phyloP scores from a whole-genome alignment of 2,329 filamentous ascomycete genomes.

The Eutypa lata region DNA sequence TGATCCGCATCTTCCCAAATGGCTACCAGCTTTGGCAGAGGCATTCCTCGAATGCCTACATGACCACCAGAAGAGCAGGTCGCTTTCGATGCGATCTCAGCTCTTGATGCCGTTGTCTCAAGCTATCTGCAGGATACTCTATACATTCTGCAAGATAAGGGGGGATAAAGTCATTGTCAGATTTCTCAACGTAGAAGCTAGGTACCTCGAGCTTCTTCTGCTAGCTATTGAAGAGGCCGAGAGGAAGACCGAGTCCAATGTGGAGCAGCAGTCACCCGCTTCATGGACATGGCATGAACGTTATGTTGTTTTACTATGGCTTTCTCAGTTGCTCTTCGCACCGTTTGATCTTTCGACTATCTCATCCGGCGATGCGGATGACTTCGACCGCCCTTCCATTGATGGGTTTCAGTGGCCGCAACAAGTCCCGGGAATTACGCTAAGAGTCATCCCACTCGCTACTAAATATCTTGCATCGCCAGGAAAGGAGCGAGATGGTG shows the following conservation, averaged over 20 bases:
- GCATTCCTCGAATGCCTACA: conserved; percentile 70
- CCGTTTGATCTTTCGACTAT: conserved; percentile 90
- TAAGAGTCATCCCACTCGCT: conserved; percentile 68
- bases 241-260: conserved; percentile 14
- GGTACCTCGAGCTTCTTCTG: conserved; percentile 77
- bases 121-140: conserved; percentile 77
- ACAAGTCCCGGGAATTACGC: conserved; percentile 65
- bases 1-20: conserved; percentile 74
- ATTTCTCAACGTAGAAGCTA: conserved; percentile 87
- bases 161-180: conserved; percentile 89
- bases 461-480: conserved; percentile 69
- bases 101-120: conserved; percentile 56
- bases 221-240: conserved; percentile 66
- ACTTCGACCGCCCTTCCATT: conserved; percentile 40
- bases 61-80: conserved; percentile 39
- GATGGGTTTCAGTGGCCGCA: conserved; percentile 53
- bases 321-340: conserved; percentile 75
- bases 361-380: conserved; percentile 57
- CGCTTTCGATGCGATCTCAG: conserved; percentile 33
- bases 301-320: conserved; percentile 85
- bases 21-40: conserved; percentile 71
- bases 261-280: conserved; percentile 11
- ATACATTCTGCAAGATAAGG: conserved; percentile 90
- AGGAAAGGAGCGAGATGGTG: conserved; percentile 86
- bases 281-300: conserved; percentile 79